Evolutionary conservation across 169 alveolate species (phyloP).

Genomic region (Cryptosporidium bovis): DNA sequence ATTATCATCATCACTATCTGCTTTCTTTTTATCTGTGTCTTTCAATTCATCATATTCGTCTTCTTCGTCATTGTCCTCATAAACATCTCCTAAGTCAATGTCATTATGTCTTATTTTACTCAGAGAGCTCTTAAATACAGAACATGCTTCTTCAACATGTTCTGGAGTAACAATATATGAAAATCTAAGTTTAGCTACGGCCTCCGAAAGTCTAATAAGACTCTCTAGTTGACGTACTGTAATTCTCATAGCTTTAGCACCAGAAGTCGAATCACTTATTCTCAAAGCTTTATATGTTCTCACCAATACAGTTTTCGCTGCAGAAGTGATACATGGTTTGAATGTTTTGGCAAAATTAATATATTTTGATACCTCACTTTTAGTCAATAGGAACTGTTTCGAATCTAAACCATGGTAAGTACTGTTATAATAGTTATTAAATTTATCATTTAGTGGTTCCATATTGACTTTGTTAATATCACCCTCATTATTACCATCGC

Average conservation of each 20-base stretch:
- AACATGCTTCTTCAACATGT: conserved; percentile 94
- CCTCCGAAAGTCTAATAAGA: conserved; percentile 94
- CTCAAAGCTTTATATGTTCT: conserved; percentile 92
- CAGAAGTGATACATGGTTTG: conserved; percentile 92
- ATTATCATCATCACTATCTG: background rate
- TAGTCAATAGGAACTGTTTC: conserved; percentile 79
- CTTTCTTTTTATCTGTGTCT: too few species aligned
- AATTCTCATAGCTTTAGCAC: conserved; percentile 91
- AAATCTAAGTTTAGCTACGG: conserved; percentile 93
- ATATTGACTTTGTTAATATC: background rate
- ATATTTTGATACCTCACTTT: conserved; percentile 89
- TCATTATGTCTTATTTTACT: conserved; percentile 84
- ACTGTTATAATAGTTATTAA: background rate
- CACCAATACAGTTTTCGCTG: conserved; percentile 90
- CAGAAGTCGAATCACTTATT: conserved; percentile 88
- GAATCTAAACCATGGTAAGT: conserved; percentile 5
- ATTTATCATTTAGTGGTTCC: conserved; percentile 77
- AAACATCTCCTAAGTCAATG: conserved; percentile 77
- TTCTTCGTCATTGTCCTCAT: conserved; percentile 52
- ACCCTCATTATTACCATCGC: conserved; percentile 17
- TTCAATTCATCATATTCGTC: conserved; percentile 4
- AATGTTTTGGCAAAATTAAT: conserved; percentile 90
- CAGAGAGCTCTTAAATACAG: conserved; percentile 89
- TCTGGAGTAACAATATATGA: conserved; percentile 88
- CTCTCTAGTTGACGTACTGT: conserved; percentile 97